A percentile compares a stretch with the other conserved stretches of the same genome.
Conservation (phyloP, 371 early-diverging fungal species). For the Mortierella sp. region DNA sequence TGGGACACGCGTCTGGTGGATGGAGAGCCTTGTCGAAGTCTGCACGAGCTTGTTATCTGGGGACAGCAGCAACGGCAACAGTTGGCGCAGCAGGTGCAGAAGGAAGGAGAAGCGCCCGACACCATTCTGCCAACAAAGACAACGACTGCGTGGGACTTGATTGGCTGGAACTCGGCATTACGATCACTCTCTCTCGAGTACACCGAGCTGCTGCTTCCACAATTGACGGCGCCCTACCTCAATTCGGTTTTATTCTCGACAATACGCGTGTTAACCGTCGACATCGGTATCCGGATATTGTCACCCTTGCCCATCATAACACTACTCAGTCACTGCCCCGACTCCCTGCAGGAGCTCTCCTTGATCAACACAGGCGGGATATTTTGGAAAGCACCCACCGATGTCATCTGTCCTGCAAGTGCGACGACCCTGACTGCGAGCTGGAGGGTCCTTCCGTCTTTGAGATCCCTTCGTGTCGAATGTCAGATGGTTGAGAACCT, state of each 20-base stretch:
- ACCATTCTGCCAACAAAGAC: background rate
- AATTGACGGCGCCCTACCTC: background rate
- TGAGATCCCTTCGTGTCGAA: background rate
- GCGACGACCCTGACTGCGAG: background rate
- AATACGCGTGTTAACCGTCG: background rate
- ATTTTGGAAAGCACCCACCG: background rate
- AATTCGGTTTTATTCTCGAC: background rate
- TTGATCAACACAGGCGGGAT: background rate
- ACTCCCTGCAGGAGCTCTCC: background rate
- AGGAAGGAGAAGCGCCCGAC: background rate
- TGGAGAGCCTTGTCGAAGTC: background rate
- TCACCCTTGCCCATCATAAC: background rate
- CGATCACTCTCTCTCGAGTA: background rate
- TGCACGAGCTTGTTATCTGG: background rate
- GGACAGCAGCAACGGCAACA: background rate
- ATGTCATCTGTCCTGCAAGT: background rate
- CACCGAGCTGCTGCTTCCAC: background rate
- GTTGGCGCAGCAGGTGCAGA: background rate
- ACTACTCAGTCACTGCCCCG: background rate
- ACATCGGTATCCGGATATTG: background rate
- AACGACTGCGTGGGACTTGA: background rate
- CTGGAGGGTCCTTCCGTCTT: background rate
- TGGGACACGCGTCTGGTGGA: background rate
- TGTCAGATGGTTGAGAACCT: background rate
- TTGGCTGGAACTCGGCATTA: background rate